Percentiles rank a stretch among this genome's conserved stretches.
Conservation (phyloP, 2,329 filamentous ascomycete species). For the Coniochaeta sp. region DNA sequence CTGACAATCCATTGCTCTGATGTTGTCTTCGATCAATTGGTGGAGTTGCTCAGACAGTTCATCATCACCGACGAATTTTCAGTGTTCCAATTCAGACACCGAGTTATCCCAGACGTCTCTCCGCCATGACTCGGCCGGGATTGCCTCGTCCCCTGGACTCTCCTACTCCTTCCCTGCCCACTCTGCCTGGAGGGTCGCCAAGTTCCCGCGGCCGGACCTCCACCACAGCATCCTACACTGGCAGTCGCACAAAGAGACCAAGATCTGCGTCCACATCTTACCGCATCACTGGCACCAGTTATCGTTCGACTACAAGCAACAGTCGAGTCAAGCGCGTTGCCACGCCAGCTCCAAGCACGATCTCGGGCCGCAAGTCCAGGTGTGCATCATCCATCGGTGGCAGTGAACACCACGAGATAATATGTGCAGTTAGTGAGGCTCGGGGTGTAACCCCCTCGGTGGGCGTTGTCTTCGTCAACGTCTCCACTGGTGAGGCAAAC, state of each 20-base stretch:
- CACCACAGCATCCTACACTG: neutral
- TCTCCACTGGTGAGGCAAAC: conserved; percentile 75
- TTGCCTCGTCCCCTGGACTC: neutral
- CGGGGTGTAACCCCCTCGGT: conserved; percentile 81
- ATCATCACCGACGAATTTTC: neutral
- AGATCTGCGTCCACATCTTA: neutral
- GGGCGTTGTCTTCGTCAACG: conserved; percentile 80
- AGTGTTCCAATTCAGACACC: neutral
- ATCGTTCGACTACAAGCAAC: neutral
- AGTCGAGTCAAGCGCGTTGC: neutral
- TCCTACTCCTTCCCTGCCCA: neutral
- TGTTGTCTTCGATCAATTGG: neutral
- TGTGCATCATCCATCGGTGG: conserved; percentile 32
- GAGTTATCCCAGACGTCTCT: neutral
- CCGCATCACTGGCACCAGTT: neutral
- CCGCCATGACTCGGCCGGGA: neutral
- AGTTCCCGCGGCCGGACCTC: neutral
- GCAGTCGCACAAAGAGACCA: neutral
- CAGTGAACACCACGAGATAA: conserved; percentile 57
- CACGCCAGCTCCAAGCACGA: conserved; percentile 22
- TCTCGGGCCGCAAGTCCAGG: conserved; percentile 38
- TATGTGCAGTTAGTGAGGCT: conserved; percentile 86
- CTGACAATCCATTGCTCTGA: neutral
- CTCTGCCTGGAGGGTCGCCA: neutral
- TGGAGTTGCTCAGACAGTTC: neutral